Base-by-base conservation (phyloP, 2,329 filamentous ascomycete species). In the Neonectria coccinea region DNA sequence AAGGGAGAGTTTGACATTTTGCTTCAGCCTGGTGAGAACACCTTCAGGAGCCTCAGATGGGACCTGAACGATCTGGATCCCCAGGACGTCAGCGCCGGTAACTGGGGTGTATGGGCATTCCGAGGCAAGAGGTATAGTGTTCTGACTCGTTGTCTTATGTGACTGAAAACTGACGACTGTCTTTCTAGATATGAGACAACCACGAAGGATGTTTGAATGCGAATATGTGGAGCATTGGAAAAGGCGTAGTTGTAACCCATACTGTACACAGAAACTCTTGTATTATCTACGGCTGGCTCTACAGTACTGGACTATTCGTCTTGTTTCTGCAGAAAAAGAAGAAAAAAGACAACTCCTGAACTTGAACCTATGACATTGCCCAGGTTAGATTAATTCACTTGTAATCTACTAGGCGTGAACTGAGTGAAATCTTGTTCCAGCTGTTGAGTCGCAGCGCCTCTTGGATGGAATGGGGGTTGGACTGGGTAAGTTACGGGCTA, bases 51-150 rank as follows among this genome's bases (percentile, higher is more conserved):
- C 81, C 80, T 97, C 77, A 86, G 95, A 74, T 99, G 97, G 97
- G 97, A 99, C 80, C 79, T 99, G 75, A 97, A 99, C 75, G 97
- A 99, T 76, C 82, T 96, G 68, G 96, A 97, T 77, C 94, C 95
- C 7, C 92, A 97, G 76, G 96, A 98, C 79, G 85, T 98, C 67
- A 97, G 91, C 73, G 97, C 93, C 75, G 95, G 96, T 59, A 99
- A 99, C 79, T 99, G 94, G 93, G 96, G 96, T 11, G 84, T 97
- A 2, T 99, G 97, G 93, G 94, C 91, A 14, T 99, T 99, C 84
- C 89, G 96, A 81, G 96, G 96, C 73, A 99, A 99, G 88, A 91
- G 95, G 88, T 97, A 87, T 52, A 65, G 39, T 64, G 73, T 88
- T 60, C 27, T 41, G 48, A n/a, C 47, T 57, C 8, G n/a, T 72